Base-by-base conservation (phyloP, 345 rosid species). In the Combretum micranthum region DNA sequence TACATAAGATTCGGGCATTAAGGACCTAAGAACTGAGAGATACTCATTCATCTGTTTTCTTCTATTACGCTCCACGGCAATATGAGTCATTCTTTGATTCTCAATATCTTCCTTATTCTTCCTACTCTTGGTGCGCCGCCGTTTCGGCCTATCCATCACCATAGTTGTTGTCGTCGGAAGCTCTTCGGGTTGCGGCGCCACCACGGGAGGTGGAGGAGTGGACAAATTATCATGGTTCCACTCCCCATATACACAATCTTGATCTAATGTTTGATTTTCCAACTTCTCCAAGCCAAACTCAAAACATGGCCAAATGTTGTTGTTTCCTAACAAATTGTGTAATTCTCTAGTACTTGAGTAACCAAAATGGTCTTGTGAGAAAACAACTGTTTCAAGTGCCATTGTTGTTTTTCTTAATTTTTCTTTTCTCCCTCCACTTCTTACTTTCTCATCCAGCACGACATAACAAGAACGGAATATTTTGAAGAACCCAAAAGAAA, bases 71-170 rank as follows among this genome's bases (percentile, higher is more conserved):
- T 92, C 97, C 3, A 92, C 97, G 6, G 97, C 89, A 86, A 92
- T 92, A 87, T 92, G 98, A 57, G 91, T 81, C 94, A 84, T 88
- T 73, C 98, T 88, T 67, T 92, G 97, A 48, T 77, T 83, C 80
- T 79, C 85, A 25, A 83, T 80, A n/a, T 92, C 97, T 62, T 85
- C 96, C 64, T 77, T 80, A 78, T 86, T 88, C 70, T 83, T 88
- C 52, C 68, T 68, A 26, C 67, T 77, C 74, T 80, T 84, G 26
- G 82, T 57, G 32, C 95, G 80, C 16, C 91, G 78, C 61, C 95
- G 65, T 65, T 80, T 84, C 10, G 75, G 74, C 13, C 84, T 78
- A 54, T 60, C 57, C 1, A 13, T 50, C 42, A 65, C 47, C 14
- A 65, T 45, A 13, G 51, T 46, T 23, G n/a, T n/a, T n/a, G 71